phyloP scores from a whole-genome alignment of 192 early-diverging fungal genomes.

The Dissophora ornata region DNA sequence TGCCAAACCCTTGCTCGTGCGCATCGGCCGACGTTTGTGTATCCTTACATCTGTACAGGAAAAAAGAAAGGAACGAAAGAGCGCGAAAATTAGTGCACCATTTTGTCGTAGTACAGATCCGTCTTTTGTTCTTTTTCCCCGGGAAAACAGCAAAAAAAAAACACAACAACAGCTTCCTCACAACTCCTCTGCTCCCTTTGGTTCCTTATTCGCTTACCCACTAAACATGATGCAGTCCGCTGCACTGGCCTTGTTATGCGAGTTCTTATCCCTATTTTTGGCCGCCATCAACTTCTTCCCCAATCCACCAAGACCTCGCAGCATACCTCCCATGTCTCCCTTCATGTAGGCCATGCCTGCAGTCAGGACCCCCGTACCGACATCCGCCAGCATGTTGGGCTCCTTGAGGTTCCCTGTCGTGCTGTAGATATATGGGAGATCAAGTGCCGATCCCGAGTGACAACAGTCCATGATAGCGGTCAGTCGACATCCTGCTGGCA shows the following conservation, averaged over 20 bases:
- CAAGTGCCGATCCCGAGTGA: slow-evolving; percentile 85
- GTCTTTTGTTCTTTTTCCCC: no score
- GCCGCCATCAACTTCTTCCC: slow-evolving; percentile 54
- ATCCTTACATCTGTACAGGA: slow-evolving; percentile 73
- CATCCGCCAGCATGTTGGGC: slow-evolving; percentile 59
- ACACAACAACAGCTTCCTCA: no score
- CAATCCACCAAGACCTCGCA: slow-evolving; percentile 52
- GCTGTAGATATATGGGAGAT: slow-evolving; percentile 84
- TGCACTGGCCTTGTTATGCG: slow-evolving; percentile 52
- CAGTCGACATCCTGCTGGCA: slow-evolving; percentile 73
- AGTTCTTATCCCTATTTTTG: slow-evolving; percentile 13
- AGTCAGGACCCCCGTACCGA: slow-evolving; percentile 56
- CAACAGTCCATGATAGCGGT: slow-evolving; percentile 90
- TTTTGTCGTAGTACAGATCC: no score
- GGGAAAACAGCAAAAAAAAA: background rate
- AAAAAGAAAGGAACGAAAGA: slow-evolving; percentile 10
- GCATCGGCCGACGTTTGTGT: slow-evolving; percentile 86
- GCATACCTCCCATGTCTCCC: slow-evolving; percentile 56
- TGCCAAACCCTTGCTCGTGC: slow-evolving; percentile 61
- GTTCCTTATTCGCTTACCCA: slow-evolving; percentile 59
- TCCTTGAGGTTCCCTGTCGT: slow-evolving; percentile 70
- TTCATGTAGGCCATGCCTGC: slow-evolving; percentile 62
- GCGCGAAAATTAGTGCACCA: no score
- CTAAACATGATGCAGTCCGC: slow-evolving; percentile 86
- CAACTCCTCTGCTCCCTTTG: no score